These are phyloP conservation scores for Bipolaris oryzae DNA, from an alignment of 2,329 filamentous ascomycete genomes.

Conservation along the genomic window DNA sequence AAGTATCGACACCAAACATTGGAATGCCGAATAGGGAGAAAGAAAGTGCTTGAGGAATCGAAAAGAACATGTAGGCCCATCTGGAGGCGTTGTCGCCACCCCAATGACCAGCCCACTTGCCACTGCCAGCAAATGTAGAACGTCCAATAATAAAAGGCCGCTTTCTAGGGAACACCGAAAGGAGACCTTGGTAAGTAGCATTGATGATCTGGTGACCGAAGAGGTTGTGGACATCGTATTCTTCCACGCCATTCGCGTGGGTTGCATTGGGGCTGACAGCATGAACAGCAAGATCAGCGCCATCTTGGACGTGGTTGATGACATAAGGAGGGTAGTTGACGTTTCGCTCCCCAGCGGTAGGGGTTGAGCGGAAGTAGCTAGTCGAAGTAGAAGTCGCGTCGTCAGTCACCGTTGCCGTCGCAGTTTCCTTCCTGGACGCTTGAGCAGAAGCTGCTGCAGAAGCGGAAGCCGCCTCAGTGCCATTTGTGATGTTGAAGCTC, in stretches of 20 bases:
- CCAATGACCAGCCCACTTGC: slow-evolving; percentile 81
- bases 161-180: slow-evolving; percentile 67
- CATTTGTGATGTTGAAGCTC: slow-evolving; percentile 71
- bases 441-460: slow-evolving; percentile 62
- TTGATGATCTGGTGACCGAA: slow-evolving; percentile 72
- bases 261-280: slow-evolving; percentile 79
- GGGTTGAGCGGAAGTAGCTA: slow-evolving; percentile 63
- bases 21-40: slow-evolving; percentile 78
- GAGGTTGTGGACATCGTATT: slow-evolving; percentile 86
- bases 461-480: slow-evolving; percentile 68
- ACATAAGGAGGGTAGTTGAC: slow-evolving; percentile 77
- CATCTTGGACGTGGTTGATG: slow-evolving; percentile 73
- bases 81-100: slow-evolving; percentile 72
- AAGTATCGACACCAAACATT: slow-evolving; percentile 69
- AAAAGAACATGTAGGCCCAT: slow-evolving; percentile 76
- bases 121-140: slow-evolving; percentile 78
- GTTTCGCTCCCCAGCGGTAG: slow-evolving; percentile 68
- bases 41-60: slow-evolving; percentile 76
- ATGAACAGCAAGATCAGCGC: slow-evolving; percentile 68
- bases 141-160: slow-evolving; percentile 85
- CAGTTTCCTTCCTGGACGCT: slow-evolving; percentile 48
- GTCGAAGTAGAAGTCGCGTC: slow-evolving; percentile 36
- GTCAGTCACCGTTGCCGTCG: slow-evolving; percentile 2
- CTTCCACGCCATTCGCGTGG: slow-evolving; percentile 71
- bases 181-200: slow-evolving; percentile 75